phyloP scores from a whole-genome alignment of 192 early-diverging fungal species.

The Martensiomyces pterosporus region DNA sequence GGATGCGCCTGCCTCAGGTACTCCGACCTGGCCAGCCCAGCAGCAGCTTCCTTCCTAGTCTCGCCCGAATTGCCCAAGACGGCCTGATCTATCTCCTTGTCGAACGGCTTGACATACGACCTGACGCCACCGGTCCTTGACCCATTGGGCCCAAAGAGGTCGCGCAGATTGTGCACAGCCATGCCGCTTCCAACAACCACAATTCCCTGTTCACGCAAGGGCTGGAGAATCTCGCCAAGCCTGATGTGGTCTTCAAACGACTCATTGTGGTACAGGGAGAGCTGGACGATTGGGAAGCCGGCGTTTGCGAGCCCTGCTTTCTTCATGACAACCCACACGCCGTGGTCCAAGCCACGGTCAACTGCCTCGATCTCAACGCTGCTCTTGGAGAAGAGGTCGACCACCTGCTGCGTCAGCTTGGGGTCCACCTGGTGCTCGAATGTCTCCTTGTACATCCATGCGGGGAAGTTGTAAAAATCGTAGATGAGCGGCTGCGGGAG shows the following conservation, averaged over 20 bases:
- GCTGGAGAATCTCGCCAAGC: slow-evolving; percentile 51
- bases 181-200: slow-evolving; percentile 64
- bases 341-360: slow-evolving; percentile 64
- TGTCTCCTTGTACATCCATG: slow-evolving; percentile 53
- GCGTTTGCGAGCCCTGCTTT: slow-evolving; percentile 53
- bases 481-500: slow-evolving; percentile 52
- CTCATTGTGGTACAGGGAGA: slow-evolving; percentile 57
- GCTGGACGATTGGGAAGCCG: slow-evolving; percentile 61
- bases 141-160: slow-evolving; percentile 35
- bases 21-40: slow-evolving; percentile 42
- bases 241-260: slow-evolving; percentile 53
- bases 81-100: slow-evolving; percentile 53
- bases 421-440: slow-evolving; percentile 59
- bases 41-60: slow-evolving; percentile 35
- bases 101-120: slow-evolving; percentile 56
- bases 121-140: slow-evolving; percentile 25
- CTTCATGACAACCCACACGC: slow-evolving; percentile 65
- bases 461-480: slow-evolving; percentile 65
- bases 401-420: slow-evolving; percentile 48
- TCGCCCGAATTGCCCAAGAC: slow-evolving; percentile 19
- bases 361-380: slow-evolving; percentile 41
- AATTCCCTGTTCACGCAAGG: slow-evolving; percentile 56
- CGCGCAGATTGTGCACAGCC: slow-evolving; percentile 62
- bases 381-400: slow-evolving; percentile 49
- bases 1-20: slow-evolving; percentile 57